phyloP scores from a whole-genome alignment of 2,329 filamentous ascomycete genomes.

The Botryosphaeria dothidea region DNA sequence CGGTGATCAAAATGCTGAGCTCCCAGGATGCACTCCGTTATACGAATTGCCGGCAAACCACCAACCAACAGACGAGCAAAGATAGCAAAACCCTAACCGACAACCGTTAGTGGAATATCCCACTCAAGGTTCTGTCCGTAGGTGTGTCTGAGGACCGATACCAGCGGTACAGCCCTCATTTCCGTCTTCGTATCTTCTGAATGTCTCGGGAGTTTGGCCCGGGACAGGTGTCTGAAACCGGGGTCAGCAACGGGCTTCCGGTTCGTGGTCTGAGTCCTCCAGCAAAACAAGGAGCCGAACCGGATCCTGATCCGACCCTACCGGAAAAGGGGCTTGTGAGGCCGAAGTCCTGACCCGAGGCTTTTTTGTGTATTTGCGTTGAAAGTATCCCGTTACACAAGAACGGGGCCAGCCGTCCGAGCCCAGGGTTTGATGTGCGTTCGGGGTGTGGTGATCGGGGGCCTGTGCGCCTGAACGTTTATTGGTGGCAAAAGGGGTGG shows the following conservation, averaged over 20 bases:
- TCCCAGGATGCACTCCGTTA: background rate
- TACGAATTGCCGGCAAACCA: background rate
- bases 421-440: background rate
- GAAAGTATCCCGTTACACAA: background rate
- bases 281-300: background rate
- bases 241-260: no score
- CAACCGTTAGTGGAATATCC: background rate
- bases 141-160: no score
- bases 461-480: background rate
- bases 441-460: background rate
- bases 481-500: background rate
- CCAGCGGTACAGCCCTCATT: background rate
- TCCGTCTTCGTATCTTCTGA: background rate
- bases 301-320: background rate
- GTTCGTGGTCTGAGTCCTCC: no score
- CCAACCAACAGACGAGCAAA: background rate
- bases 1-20: background rate
- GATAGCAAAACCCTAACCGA: background rate
- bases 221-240: no score
- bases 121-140: no score
- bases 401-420: background rate
- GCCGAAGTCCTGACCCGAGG: background rate
- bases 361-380: background rate
- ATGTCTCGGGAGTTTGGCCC: background rate
- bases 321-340: background rate